These are phyloP conservation scores for Trametes meyenii DNA, from an alignment of 768 basidiomycete species.

Conservation along the genomic window DNA sequence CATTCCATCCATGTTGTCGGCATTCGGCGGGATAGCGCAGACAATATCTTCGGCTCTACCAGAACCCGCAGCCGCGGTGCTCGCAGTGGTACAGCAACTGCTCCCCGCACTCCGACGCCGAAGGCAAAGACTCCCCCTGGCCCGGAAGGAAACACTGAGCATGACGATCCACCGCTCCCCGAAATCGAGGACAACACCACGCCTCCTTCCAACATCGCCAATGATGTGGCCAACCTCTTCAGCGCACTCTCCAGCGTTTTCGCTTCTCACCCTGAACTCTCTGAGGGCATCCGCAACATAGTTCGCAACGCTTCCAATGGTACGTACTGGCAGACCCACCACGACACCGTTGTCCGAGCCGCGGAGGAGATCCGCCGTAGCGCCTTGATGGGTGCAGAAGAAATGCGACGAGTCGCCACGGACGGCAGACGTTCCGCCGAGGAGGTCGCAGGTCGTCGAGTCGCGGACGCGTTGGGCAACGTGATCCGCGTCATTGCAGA, in stretches of 20 bases:
- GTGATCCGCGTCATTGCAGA: conserved; percentile 58
- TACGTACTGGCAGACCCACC: conserved; percentile 69
- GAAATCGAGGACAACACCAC: conserved; percentile 40
- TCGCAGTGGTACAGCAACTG: conserved; percentile 15
- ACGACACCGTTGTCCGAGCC: conserved; percentile 58
- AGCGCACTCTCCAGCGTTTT: conserved; percentile 57
- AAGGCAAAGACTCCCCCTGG: conserved; percentile 11
- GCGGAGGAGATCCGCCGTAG: conserved; percentile 56
- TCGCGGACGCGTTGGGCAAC: conserved; percentile 63
- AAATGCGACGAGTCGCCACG: conserved; percentile 43
- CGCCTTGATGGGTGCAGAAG: conserved; percentile 38
- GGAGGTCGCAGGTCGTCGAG: conserved; percentile 63
- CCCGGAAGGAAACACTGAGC: not conserved
- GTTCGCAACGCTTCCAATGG: conserved; percentile 63
- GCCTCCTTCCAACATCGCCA: conserved; percentile 34
- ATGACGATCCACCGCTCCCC: conserved; percentile 51
- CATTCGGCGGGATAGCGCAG: conserved; percentile 16
- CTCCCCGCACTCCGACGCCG: conserved; percentile 12
- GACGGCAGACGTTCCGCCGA: conserved; percentile 54
- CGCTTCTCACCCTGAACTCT: conserved; percentile 69
- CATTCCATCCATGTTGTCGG: conserved; percentile 64
- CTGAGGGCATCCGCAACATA: conserved; percentile 67
- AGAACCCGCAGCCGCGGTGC: conserved; percentile 18
- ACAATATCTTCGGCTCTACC: conserved; percentile 20
- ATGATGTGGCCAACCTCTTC: conserved; percentile 67